Evolutionary conservation across 139 green algal species (phyloP), one percentile per base, ranked within the genome.

Genomic region (Haematococcus sp.): DNA sequence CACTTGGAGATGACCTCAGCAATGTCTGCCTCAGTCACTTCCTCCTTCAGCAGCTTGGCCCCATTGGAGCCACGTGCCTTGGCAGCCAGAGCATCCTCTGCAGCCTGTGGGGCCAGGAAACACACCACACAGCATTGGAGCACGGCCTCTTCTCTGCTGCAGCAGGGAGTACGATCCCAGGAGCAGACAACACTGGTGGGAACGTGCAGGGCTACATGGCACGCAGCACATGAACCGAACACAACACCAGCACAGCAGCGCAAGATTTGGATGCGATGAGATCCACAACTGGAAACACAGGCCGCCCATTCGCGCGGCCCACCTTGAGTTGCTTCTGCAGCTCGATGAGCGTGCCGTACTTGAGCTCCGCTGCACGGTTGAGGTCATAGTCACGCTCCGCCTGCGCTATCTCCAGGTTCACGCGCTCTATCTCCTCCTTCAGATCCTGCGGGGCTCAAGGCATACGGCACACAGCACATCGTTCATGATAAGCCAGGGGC

Each of bases 341-440:
- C 20, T 85, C 78, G 70, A 95, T 87, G 55, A 98, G 88, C 15
- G 89, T 96, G 35, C 95, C 95, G 75, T 99, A 99, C 88, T 99
- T 99, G 75, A 99, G 88, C 87, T 98, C 95, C 5, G 95, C 95
- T 2, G 95, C 95, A 49, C 86, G 70, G 77, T 89, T 98, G 15
- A 98, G 86, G 80, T 98, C 94, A 81, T 98, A 98, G 75, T 97
- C 93, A 11, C 94, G 77, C 87, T 98, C 94, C 30, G 94, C 94
- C 70, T 84, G 76, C 64, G 84, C 78, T 7, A 89, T 69, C 78
- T 93, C 88, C 63, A 93, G 75, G 75, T 95, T 94, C 22, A 98
- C 91, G 5, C 93, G 81, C 75, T 98, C 93, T 22, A 98, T 94
- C 85, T 99, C 95, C 76, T 94, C 95, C 77, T 96, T 97, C 51